Conservation (phyloP, 2,329 filamentous ascomycete species). For the Alternaria incomplexa region DNA sequence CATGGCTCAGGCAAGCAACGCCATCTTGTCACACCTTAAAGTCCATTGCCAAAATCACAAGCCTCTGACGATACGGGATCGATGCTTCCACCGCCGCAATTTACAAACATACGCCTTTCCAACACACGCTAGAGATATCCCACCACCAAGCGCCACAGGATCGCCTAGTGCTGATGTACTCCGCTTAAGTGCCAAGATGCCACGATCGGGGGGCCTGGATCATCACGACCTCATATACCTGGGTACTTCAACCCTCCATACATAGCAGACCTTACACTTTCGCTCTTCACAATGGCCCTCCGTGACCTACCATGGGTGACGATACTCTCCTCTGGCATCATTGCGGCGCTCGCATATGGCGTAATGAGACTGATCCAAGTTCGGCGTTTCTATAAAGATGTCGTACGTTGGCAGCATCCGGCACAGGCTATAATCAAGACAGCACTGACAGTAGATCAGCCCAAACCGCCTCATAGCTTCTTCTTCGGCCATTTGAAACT, state of each 20-base stretch:
- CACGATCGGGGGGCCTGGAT: neutral
- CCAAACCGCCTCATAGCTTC: conserved; percentile 51
- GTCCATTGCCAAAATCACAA: neutral
- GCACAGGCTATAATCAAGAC: neutral
- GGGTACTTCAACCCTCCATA: neutral
- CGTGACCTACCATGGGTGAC: conserved; percentile 19
- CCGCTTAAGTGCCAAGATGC: neutral
- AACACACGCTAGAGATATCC: neutral
- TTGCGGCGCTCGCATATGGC: conserved; percentile 26
- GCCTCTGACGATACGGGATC: neutral
- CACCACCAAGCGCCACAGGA: neutral
- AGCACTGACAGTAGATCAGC: conserved; percentile 24
- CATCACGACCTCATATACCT: neutral
- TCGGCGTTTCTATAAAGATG: conserved; percentile 29
- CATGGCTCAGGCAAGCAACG: neutral
- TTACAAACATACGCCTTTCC: neutral
- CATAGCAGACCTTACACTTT: neutral
- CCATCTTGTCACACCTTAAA: neutral
- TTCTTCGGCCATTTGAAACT: conserved; percentile 51
- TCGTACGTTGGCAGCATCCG: conserved; percentile 18
- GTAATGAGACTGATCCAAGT: conserved; percentile 24
- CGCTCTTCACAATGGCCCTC: conserved; percentile 4
- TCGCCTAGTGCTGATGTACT: neutral
- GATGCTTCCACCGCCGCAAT: neutral
- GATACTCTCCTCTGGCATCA: conserved; percentile 11